Percentiles rank a stretch among this genome's conserved stretches.
phyloP scores from a whole-genome alignment of 805 yeast genomes.

The Candida coleopterorum region DNA sequence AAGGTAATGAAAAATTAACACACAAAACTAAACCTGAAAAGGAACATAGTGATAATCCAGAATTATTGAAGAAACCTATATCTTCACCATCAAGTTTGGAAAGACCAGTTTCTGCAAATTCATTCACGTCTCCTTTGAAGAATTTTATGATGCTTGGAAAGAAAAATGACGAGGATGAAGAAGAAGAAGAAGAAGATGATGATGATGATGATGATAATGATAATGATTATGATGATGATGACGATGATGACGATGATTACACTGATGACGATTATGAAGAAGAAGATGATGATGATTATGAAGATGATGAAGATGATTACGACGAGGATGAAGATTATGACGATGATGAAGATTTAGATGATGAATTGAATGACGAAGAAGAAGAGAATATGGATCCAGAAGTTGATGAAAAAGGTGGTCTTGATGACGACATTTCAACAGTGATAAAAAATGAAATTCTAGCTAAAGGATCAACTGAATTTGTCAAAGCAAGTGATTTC shows the following conservation, averaged over 20 bases:
- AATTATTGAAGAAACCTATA: conserved; percentile 9
- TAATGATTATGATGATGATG: conserved; percentile 18
- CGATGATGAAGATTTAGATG: conserved; percentile 13
- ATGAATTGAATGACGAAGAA: not conserved
- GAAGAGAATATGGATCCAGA: not conserved
- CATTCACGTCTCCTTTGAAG: conserved; percentile 39
- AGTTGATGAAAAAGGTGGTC: not conserved
- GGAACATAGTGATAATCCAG: conserved; percentile 7
- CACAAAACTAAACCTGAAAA: conserved; percentile 3
- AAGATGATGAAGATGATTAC: conserved; percentile 12
- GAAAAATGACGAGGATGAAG: conserved; percentile 21
- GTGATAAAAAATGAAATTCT: conserved; percentile 4
- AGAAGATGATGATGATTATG: conserved; percentile 19
- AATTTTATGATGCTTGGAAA: conserved; percentile 36
- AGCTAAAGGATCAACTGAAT: conserved; percentile 6
- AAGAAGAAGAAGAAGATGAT: conserved; percentile 20
- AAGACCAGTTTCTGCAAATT: conserved; percentile 30
- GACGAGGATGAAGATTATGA: conserved; percentile 14
- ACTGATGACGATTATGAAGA: conserved; percentile 27
- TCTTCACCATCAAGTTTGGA: conserved; percentile 15
- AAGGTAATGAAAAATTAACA: conserved; percentile 5
- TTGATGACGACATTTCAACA: not conserved
- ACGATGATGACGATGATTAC: conserved; percentile 22
- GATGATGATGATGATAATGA: conserved; percentile 11
- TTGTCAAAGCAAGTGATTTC: conserved; percentile 11